Evolutionary conservation across 2,329 filamentous ascomycete species (phyloP), one percentile per base, ranked within the genome.

Genomic region (Nemania sp.): DNA sequence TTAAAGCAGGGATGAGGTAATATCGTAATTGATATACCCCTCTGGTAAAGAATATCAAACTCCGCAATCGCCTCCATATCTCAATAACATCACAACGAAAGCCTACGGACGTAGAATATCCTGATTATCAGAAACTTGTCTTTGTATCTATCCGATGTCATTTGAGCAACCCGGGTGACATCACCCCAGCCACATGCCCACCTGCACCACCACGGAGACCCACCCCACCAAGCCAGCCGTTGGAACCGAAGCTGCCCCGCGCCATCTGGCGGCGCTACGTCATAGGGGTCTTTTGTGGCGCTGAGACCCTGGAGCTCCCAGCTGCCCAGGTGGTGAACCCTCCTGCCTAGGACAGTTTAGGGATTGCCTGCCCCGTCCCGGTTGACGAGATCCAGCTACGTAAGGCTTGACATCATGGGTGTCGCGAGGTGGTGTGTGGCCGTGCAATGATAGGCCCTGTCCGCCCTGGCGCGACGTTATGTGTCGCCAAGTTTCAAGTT

Each of bases 361-460:
- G n/a, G n/a, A 17, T 6, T 17, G 9, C 33, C 19, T n/a, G 14
- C 14, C 6, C 28, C 23, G 12, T 50, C 36, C 34, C 23, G 39
- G 41, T 33, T 11, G 17, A 11, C 28, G 8, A 28, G 30, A 44
- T 41, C 15, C 37, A n/a, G n/a, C 43, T 54, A 52, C 47, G 54
- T 57, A 31, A 26, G 20, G 40, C 26, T 47, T 61, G 51, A 60
- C 56, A 57, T 61, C 59, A 60, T 61, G 24, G 45, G n/a, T 26
- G 22, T 22, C 4, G 39, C 17, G 26, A 12, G 30, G 11, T 12
- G 7, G 33, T 22, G 31, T 24, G n/a, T 7, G 12, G 22, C 14
- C 3, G 20, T 34, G 26, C 5, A n/a, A 6, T 41, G 50, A 48
- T 53, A 53, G 50, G 50, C 8, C 33, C n/a, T n/a, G n/a, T n/a